Evolutionary conservation across 2,329 filamentous ascomycete species (phyloP).

Genomic region (Aspergillus proliferans): DNA sequence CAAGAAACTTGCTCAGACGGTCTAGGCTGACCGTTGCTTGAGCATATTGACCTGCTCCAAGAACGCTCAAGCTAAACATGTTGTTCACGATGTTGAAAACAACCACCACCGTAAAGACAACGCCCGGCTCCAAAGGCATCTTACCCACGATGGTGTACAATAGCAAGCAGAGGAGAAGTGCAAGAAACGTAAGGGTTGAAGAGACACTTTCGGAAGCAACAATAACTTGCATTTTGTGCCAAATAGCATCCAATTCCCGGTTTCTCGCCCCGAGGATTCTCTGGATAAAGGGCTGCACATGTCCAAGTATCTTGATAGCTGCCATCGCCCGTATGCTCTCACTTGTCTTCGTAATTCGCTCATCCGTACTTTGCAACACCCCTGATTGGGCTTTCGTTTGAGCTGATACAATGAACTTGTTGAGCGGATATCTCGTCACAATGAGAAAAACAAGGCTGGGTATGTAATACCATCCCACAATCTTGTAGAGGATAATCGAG

Average conservation of each 20-base stretch:
- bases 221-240: conserved; percentile 9
- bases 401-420: conserved; percentile 5
- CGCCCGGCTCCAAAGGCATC: conserved; percentile 3
- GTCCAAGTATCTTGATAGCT: conserved; percentile 8
- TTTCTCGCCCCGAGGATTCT: conserved; percentile 5
- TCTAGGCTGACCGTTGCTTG: conserved; percentile 8
- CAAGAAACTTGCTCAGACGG: conserved; percentile 6
- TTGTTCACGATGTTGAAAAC: conserved; percentile 10
- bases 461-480: conserved; percentile 9
- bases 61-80: conserved; percentile 8
- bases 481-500: conserved; percentile 5
- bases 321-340: conserved; percentile 7
- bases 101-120: conserved; percentile 8
- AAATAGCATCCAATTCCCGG: conserved; percentile 7
- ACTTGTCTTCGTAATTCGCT: conserved; percentile 5
- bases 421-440: conserved; percentile 7
- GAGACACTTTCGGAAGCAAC: conserved; percentile 7
- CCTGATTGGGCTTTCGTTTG: conserved; percentile 6
- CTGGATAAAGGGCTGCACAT: conserved; percentile 5
- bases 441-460: conserved; percentile 8
- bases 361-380: conserved; percentile 6
- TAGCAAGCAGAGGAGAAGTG: conserved; percentile 4
- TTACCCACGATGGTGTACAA: conserved; percentile 3
- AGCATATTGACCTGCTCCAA: conserved; percentile 10
- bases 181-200: conserved; percentile 4